Base-by-base conservation (phyloP, 2,329 filamentous ascomycete genomes). In the Bipolaris victoriae region DNA sequence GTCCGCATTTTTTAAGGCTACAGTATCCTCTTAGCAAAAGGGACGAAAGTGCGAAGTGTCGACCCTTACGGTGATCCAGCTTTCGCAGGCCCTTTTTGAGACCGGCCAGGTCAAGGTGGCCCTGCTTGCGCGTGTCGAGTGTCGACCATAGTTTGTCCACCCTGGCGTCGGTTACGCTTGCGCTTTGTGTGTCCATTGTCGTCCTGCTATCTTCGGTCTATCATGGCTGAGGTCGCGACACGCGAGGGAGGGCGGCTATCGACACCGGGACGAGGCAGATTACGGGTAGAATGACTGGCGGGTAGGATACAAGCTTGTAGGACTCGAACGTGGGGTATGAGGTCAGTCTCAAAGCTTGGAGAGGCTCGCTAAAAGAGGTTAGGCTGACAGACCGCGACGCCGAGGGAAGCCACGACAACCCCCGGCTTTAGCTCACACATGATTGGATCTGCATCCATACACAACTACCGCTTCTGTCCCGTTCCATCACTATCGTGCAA, bases 1-100 rank as follows among this genome's bases (percentile, higher is more conserved):
- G 76, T 96, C 90, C 73, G 95, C 95, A 83, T 97, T 95, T 81
- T 97, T 96, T 72, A 99, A 79, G 62, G 89, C 87, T 88, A 68
- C 64, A 64, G 58, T 63, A 22, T 62, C 56, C 61, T 68, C 60
- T 73, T 67, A 70, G 62, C 57, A 40, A 41, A 33, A 33, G 51
- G 33, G 36, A 49, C 43, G 50, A 54, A 24, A 47, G 43, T 44
- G 26, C 41, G 40, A 57, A 48, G 37, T 58, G 40, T 37, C 13
- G 43, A 20, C 7, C 75, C 88, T 79, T 79, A 96, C 92, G 95
- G 76, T 99, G 95, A 76, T 98, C 93, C 71, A 98, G 92, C 77
- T 88, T 90, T 75, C 83, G 87, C 72, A 99, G 80, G 3, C 94
- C 95, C 79, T 88, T 91, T 79, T 93, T 90, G 67, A 99, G 81